These are phyloP conservation scores for Colletotrichum acutatum DNA, from an alignment of 2,329 filamentous ascomycete species.

Conservation along the genomic window DNA sequence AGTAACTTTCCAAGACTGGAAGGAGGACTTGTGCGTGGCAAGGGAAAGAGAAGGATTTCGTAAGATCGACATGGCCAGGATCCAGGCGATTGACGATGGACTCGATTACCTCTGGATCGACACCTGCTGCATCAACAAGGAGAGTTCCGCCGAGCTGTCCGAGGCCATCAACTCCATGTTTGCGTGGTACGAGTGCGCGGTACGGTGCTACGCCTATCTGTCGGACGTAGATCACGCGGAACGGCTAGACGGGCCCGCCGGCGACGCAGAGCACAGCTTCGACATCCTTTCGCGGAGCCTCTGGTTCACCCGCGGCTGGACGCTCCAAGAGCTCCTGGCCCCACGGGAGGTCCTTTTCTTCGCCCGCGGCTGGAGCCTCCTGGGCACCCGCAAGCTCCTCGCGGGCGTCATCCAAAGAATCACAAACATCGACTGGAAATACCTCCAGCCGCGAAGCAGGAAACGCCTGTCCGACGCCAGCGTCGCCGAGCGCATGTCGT, in stretches of 20 bases:
- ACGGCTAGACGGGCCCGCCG: not conserved
- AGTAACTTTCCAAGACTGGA: constrained; percentile 37
- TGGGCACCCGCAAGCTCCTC: constrained; percentile 14
- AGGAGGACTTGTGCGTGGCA: not conserved
- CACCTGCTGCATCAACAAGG: constrained; percentile 37
- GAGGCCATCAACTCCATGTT: constrained; percentile 36
- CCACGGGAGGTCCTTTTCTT: constrained; percentile 34
- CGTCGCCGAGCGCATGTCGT: constrained; percentile 44
- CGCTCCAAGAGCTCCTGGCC: constrained; percentile 37
- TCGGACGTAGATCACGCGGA: constrained; percentile 14
- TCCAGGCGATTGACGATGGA: constrained; percentile 12
- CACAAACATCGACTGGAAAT: constrained; percentile 14
- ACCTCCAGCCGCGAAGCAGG: constrained; percentile 15
- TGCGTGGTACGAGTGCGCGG: constrained; percentile 30
- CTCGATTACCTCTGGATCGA: constrained; percentile 35
- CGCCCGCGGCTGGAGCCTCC: constrained; percentile 21
- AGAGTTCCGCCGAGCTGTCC: constrained; percentile 29
- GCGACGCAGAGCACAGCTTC: too few relatives aligned
- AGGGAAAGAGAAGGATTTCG: constrained; percentile 17
- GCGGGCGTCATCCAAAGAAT: constrained; percentile 5
- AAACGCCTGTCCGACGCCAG: constrained; percentile 28
- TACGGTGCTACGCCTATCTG: constrained; percentile 34
- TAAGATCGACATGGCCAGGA: constrained; percentile 26
- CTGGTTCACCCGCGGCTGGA: constrained; percentile 38
- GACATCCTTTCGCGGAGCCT: constrained; percentile 15